A percentile compares a stretch with the other conserved stretches of the same genome.
These are phyloP conservation scores for Flueggea neowawraea DNA, from an alignment of 441 rosid species.

Conservation along the genomic window DNA sequence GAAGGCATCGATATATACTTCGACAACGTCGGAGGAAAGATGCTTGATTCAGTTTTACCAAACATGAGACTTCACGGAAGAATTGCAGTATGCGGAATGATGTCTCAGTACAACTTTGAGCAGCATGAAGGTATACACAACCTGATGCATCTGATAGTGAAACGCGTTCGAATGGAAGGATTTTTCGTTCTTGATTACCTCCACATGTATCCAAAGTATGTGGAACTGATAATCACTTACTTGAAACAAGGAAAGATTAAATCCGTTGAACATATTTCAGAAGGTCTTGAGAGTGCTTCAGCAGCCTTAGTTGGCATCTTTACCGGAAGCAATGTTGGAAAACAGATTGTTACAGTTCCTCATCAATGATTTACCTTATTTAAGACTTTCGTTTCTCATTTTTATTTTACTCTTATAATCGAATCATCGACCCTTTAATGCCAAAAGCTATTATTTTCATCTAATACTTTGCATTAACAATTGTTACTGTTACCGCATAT, in stretches of 20 bases:
- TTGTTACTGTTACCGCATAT: too few species aligned
- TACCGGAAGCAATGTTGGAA: conserved; percentile 31
- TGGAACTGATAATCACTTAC: conserved; percentile 24
- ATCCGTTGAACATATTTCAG: conserved; percentile 27
- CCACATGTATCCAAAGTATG: conserved; percentile 18
- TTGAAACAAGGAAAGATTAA: conserved; percentile 31
- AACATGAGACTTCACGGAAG: conserved; percentile 38
- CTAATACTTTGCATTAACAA: too few species aligned
- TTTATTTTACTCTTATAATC: too few species aligned
- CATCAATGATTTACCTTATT: conserved; percentile 4
- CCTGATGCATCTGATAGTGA: conserved; percentile 14
- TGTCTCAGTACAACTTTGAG: conserved; percentile 33
- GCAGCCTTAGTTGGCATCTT: conserved; percentile 34
- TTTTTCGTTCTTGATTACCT: conserved; percentile 11
- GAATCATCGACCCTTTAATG: too few species aligned
- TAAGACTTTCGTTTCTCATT: too few species aligned
- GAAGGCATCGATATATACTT: conserved; percentile 47
- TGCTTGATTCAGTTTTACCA: conserved; percentile 36
- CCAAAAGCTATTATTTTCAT: too few species aligned
- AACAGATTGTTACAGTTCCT: conserved; percentile 27
- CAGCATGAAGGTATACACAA: conserved; percentile 28
- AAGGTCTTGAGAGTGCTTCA: conserved; percentile 32
- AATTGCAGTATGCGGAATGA: conserved; percentile 33
- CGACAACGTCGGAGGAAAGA: conserved; percentile 47
- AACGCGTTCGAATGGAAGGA: conserved; percentile 28